Conservation (phyloP, 257 asterid genomes). For the Solanum chiquidenum region DNA sequence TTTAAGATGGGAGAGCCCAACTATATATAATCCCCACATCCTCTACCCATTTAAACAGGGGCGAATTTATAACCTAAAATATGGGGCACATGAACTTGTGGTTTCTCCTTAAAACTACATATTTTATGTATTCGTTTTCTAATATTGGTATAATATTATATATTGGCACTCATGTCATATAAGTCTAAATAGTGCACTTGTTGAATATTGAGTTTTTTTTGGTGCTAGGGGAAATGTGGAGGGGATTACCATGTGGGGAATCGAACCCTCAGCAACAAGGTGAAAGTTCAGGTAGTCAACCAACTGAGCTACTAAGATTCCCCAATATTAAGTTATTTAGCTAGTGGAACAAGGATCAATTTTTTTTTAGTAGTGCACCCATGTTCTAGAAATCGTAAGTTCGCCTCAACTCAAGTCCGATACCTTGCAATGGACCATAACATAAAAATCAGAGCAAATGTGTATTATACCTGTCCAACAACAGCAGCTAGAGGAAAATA, state of each 20-base stretch:
- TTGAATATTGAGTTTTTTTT: not conserved
- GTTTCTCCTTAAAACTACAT: not conserved
- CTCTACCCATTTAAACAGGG: not conserved
- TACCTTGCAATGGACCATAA: not conserved
- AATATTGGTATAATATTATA: not conserved
- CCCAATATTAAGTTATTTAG: not conserved
- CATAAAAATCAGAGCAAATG: not conserved
- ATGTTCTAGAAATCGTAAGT: not conserved
- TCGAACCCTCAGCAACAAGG: not conserved
- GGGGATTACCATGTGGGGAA: not conserved
- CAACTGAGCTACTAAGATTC: not conserved
- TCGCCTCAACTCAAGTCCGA: not conserved
- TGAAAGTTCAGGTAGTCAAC: not conserved
- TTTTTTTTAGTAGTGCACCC: too few species aligned
- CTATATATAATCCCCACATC: not conserved
- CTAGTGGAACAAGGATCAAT: not conserved
- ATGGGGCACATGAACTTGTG: not conserved
- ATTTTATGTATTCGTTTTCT: not conserved
- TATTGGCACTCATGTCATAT: not conserved
- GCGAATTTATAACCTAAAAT: not conserved
- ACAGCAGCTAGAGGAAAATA: constrained; percentile 93
- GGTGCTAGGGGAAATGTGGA: not conserved
- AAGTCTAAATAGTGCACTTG: not conserved
- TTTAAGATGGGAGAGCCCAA: not conserved
- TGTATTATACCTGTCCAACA: constrained; percentile 73